These are phyloP conservation scores for Paulownia fortunei DNA, from an alignment of 257 asterid genomes.

Conservation along the genomic window DNA sequence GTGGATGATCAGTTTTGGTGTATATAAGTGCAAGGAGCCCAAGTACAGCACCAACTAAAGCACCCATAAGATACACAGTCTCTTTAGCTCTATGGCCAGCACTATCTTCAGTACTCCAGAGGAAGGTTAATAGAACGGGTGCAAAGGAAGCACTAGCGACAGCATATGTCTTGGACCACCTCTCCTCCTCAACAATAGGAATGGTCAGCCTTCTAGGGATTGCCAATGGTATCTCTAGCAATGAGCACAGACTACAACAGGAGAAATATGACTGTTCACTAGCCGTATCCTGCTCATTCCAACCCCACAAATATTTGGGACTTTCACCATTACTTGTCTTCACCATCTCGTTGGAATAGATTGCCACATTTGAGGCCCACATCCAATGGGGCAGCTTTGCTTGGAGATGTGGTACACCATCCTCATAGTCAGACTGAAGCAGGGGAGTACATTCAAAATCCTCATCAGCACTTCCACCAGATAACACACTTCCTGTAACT, in stretches of 20 bases:
- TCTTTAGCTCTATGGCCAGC: constrained; percentile 10
- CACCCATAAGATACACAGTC: constrained; percentile 40
- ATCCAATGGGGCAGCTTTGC: constrained; percentile 64
- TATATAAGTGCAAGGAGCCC: constrained; percentile 55
- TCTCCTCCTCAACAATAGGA: constrained; percentile 74
- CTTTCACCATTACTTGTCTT: constrained; percentile 26
- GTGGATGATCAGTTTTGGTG: constrained; percentile 58
- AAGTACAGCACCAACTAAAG: constrained; percentile 43
- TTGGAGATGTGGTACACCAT: constrained; percentile 42
- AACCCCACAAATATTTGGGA: constrained; percentile 59
- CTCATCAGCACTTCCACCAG: constrained; percentile 32
- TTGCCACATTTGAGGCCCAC: constrained; percentile 63
- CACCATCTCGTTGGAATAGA: constrained; percentile 56
- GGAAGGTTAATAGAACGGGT: constrained; percentile 60
- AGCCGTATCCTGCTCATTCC: constrained; percentile 55
- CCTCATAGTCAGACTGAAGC: constrained; percentile 36
- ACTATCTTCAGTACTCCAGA: constrained; percentile 48
- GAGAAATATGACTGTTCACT: constrained; percentile 34
- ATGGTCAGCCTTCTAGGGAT: constrained; percentile 72
- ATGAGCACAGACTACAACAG: constrained; percentile 53
- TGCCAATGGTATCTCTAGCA: constrained; percentile 62
- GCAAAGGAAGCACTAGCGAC: constrained; percentile 68
- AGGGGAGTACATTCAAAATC: constrained; percentile 32
- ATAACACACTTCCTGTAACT: constrained; percentile 22
- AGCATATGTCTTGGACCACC: constrained; percentile 76